A percentile compares a stretch with the other conserved stretches of the same genome.
Evolutionary conservation across 73 alveolate species (phyloP).

Genomic region (Loxodes magnus): DNA sequence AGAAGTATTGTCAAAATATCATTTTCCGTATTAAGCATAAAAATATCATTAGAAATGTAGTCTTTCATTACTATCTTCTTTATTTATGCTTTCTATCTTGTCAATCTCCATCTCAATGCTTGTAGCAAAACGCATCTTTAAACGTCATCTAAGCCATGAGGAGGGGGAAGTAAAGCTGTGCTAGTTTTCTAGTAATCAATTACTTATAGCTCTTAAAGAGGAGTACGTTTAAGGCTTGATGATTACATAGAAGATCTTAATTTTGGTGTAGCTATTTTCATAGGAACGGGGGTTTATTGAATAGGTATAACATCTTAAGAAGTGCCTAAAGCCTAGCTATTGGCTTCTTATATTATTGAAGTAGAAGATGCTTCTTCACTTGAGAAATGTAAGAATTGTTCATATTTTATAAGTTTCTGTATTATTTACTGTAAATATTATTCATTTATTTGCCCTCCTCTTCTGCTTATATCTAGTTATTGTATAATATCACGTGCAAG

Average conservation of each 20-base stretch:
- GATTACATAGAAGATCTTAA: conserved; percentile 30
- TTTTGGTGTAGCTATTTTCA: conserved; percentile 28
- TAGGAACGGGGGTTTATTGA: conserved; percentile 11
- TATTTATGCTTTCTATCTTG: conserved; percentile 56
- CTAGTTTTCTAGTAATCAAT: too few relatives aligned
- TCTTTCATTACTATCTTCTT: conserved; percentile 45
- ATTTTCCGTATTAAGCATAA: background rate
- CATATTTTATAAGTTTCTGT: conserved; percentile 28
- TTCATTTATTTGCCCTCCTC: conserved; percentile 27
- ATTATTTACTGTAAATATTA: conserved; percentile 20
- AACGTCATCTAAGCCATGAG: conserved; percentile 53
- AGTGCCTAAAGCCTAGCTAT: conserved; percentile 5
- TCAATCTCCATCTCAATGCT: conserved; percentile 71
- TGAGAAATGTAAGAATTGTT: conserved; percentile 26
- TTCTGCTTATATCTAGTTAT: conserved; percentile 47
- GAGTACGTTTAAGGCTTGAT: too few relatives aligned
- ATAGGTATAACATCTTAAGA: conserved; percentile 15
- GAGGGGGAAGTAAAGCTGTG: too few relatives aligned
- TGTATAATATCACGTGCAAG: conserved; percentile 51
- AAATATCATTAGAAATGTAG: conserved; percentile 3
- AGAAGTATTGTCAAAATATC: background rate
- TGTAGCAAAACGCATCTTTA: conserved; percentile 58
- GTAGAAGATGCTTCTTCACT: conserved; percentile 34
- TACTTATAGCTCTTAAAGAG: too few relatives aligned
- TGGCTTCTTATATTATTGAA: too few relatives aligned